Base-by-base conservation (phyloP, 352 stramenopile species). In the Pythium grandisporangium region DNA sequence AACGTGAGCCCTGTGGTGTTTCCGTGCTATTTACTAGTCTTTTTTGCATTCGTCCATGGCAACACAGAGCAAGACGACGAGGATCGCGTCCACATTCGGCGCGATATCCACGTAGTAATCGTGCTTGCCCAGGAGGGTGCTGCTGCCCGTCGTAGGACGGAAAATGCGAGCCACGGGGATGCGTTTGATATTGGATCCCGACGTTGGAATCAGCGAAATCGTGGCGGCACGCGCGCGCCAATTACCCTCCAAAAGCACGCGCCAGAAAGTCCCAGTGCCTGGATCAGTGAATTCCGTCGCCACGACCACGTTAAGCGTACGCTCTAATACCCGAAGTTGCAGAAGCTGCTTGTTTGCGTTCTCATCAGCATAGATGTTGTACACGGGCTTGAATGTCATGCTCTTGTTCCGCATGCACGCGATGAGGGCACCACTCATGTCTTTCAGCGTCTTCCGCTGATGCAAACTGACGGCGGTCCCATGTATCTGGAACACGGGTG, bases 81-180 rank as follows among this genome's bases (percentile, higher is more conserved):
- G 33, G 17, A 43, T 55, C 14, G 37, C 39, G 35, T 68, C 59
- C 12, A 68, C 42, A 37, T 56, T 58, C 3, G 54, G 40, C 2
- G 55, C 54, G 20, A 68, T 53, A 6, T 58, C 55, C 17, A 68
- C 2, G 37, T 54, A 59, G 32, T 56, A 61, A 35, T 58, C 48
- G 23, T 66, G 51, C 19, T 21, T 37, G 17, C 44, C 51, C 4
- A 55, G 25, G 7, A 61, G 29, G 1, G 61, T 14, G 17, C 47
- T 51, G 26, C 48, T 41, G 21, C 19, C 30, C 8, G 55, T 59
- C 16, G 47, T 53, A 6, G 57, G 57, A 2, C 53, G 52, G 27
- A 46, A 59, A 19, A 66, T 47, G 10, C 50, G 50, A 5, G 57
- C 52, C 20, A 66, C 47, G 4, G 40, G 39, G 5, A 55, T 37